A percentile compares a stretch with the other conserved stretches of the same genome.
phyloP scores from a whole-genome alignment of 306 rosid genomes.

The Fragaria nilgerrensis region DNA sequence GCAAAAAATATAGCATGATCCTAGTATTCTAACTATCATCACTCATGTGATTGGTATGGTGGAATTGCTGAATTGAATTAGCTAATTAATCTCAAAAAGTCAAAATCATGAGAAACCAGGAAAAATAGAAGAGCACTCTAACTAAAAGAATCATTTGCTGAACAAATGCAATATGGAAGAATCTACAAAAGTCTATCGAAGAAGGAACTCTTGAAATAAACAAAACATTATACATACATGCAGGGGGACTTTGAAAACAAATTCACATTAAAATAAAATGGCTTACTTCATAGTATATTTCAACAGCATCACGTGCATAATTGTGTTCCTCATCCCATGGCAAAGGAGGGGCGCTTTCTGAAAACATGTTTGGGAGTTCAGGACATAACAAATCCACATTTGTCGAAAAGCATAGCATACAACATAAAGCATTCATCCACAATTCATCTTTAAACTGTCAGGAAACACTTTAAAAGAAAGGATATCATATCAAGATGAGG shows the following conservation, averaged over 20 bases:
- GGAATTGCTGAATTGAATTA: neutral
- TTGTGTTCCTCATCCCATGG: constrained; percentile 77
- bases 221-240: neutral
- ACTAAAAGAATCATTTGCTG: neutral
- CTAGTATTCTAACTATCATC: neutral
- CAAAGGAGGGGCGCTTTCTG: constrained; percentile 64
- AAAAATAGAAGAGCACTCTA: neutral
- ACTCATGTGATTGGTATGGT: neutral
- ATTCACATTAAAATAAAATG: constrained; percentile 1
- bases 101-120: neutral
- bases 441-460: neutral
- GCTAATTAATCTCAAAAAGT: neutral
- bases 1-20: neutral
- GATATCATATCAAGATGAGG: constrained; percentile 92
- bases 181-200: neutral
- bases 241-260: constrained; percentile 18
- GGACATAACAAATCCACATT: constrained; percentile 34
- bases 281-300: constrained; percentile 79
- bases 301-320: constrained; percentile 63
- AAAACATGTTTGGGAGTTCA: constrained; percentile 73
- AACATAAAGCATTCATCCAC: constrained; percentile 7
- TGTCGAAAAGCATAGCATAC: neutral
- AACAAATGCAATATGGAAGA: neutral
- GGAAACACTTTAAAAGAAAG: constrained; percentile 38
- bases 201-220: neutral